Percentiles rank a stretch among this genome's conserved stretches.
Evolutionary conservation across 1,139 yeast species (phyloP).

Genomic region (Geotrichum cucujoidarum): DNA sequence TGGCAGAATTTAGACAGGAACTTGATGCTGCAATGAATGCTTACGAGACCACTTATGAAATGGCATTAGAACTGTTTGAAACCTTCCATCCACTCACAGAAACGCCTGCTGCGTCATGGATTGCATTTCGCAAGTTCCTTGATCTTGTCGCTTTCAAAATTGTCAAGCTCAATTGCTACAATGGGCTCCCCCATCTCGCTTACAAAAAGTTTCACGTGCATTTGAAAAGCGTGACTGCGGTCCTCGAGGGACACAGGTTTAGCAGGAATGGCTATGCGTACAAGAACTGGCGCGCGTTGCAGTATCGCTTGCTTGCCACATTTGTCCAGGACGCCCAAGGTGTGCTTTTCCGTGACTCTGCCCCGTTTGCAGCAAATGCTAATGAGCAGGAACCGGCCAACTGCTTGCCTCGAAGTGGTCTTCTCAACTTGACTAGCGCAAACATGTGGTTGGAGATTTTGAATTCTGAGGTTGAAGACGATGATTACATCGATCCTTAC

Average conservation of each 20-base stretch:
- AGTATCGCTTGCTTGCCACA: slow-evolving; percentile 54
- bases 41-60: slow-evolving; percentile 49
- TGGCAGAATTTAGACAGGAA: slow-evolving; percentile 46
- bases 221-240: slow-evolving; percentile 43
- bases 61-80: slow-evolving; percentile 41
- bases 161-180: slow-evolving; percentile 55
- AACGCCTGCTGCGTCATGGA: slow-evolving; percentile 36
- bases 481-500: slow-evolving; percentile 23
- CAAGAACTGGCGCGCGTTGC: slow-evolving; percentile 41
- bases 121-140: slow-evolving; percentile 45
- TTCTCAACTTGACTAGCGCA: slow-evolving; percentile 41
- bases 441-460: slow-evolving; percentile 24
- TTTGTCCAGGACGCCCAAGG: slow-evolving; percentile 46
- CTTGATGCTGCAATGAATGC: slow-evolving; percentile 44
- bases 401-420: slow-evolving; percentile 47
- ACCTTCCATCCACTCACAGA: slow-evolving; percentile 24
- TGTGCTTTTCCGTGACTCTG: slow-evolving; percentile 40
- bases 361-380: slow-evolving; percentile 34
- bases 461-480: slow-evolving; percentile 2
- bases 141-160: slow-evolving; percentile 63
- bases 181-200: slow-evolving; percentile 56
- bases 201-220: slow-evolving; percentile 63
- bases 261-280: slow-evolving; percentile 31
- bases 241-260: slow-evolving; percentile 28
- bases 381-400: slow-evolving; percentile 31